Evolutionary conservation across 2,329 filamentous ascomycete genomes (phyloP), one percentile per base, ranked within the genome.

Genomic region (Colletotrichum gloeosporioides): DNA sequence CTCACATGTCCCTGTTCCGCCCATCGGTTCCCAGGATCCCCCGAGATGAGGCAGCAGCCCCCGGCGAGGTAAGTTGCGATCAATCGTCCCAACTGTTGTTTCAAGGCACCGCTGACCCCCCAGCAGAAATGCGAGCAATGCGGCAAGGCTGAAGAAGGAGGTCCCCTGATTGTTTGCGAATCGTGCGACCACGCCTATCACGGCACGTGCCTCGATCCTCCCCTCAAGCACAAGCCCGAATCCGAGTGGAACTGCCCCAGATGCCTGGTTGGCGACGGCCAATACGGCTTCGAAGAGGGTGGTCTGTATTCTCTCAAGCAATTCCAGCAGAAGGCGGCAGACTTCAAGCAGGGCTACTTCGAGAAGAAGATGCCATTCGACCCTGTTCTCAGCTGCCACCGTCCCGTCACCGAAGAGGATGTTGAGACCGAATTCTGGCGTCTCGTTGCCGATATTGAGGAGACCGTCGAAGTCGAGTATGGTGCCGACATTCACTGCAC

Each of bases 401-500:
- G 93, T 55, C 94, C 94, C 0, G 94, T 98, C 34, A 96, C 95
- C 0, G 97, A 99, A 83, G 96, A 99, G 78, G 97, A 99, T 79
- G 95, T 99, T 6, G 97, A 99, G 85, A 93, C 93, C 25, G 97
- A 99, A 82, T 99, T 99, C 84, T 99, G 97, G 97, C 92, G 95
- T 80, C 90, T 99, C 10, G 97, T 99, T 1, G 95, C 97, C 64
- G 98, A 96, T 81, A 90, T 98, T 67, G 96, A 98, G 77, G 97
- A 99, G 84, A 98, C 96, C 0, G 96, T 99, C 2, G 97, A 99
- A 84, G 97, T 99, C 3, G 97, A 99, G 82, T 99, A 99, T 81
- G 97, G 97, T 53, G 97, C 97, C 12, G 97, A 99, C 81, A 98
- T 99, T 69, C 97, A 99, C 84, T 98, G 96, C 68, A 99, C 97